Evolutionary conservation across 192 early-diverging fungal genomes (phyloP).

Genomic region (Coemansia sp.): DNA sequence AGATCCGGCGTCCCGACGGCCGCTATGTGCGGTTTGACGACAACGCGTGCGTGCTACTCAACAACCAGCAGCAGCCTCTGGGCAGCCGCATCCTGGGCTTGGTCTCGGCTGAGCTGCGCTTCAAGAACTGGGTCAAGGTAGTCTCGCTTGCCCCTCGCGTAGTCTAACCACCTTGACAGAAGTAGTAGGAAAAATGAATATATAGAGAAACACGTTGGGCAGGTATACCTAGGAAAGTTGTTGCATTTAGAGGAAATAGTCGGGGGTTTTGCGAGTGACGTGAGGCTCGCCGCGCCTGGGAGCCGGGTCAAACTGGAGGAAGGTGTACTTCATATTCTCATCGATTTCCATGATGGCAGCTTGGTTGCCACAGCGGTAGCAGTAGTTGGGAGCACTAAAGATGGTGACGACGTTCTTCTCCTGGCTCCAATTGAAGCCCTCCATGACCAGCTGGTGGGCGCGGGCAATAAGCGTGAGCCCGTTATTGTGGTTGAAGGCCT

Average conservation of each 20-base stretch:
- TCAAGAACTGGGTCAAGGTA: slow-evolving; percentile 96
- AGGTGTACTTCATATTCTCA: slow-evolving; percentile 98
- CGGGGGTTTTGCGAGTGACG: slow-evolving; percentile 95
- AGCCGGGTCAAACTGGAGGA: slow-evolving; percentile 97
- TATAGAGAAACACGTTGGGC: background rate
- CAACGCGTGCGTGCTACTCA: slow-evolving; percentile 93
- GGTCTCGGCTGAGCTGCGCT: slow-evolving; percentile 82
- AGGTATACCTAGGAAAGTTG: background rate
- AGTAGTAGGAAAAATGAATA: background rate
- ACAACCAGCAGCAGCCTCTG: slow-evolving; percentile 89
- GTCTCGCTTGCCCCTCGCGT: slow-evolving; percentile 89
- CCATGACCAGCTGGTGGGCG: slow-evolving; percentile 91
- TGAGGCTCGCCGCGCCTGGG: slow-evolving; percentile 97
- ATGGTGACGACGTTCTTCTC: slow-evolving; percentile 99
- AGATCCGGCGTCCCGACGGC: slow-evolving; percentile 85
- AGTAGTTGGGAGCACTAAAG: slow-evolving; percentile 99
- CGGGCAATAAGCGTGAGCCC: slow-evolving; percentile 95
- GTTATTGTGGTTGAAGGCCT: slow-evolving; percentile 92
- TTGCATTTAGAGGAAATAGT: slow-evolving; percentile 87
- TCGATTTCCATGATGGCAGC: slow-evolving; percentile 99
- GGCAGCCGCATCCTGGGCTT: slow-evolving; percentile 91
- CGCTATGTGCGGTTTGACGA: slow-evolving; percentile 93
- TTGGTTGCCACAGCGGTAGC: slow-evolving; percentile 99
- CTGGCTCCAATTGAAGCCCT: slow-evolving; percentile 99
- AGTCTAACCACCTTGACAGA: slow-evolving; percentile 34